Percentiles rank a stretch among this genome's conserved stretches.
phyloP scores from a whole-genome alignment of 176 grass and related monocot genomes.

The Hsuehochloa calcarea region DNA sequence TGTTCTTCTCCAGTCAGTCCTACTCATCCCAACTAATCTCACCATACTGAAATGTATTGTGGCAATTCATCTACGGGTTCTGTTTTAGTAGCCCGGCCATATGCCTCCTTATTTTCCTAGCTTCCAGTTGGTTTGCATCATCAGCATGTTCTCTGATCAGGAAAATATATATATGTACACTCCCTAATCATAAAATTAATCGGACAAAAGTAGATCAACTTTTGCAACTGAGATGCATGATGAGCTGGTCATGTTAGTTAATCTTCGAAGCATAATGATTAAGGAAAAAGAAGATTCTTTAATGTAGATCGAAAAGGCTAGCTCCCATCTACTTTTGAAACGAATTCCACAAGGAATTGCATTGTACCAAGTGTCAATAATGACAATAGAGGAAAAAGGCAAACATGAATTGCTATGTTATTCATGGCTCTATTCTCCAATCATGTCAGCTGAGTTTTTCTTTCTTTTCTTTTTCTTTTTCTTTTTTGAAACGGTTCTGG shows the following conservation, averaged over 20 bases:
- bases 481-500: background rate
- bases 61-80: background rate
- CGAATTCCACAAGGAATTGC: background rate
- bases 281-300: slow-evolving; percentile 16
- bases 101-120: background rate
- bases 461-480: background rate
- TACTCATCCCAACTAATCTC: background rate
- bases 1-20: background rate
- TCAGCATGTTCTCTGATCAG: background rate
- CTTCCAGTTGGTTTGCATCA: slow-evolving; percentile 2
- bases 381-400: slow-evolving; percentile 1
- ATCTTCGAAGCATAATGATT: background rate
- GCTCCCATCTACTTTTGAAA: slow-evolving; percentile 9
- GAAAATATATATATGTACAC: background rate
- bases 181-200: background rate
- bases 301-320: slow-evolving; percentile 31
- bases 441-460: background rate
- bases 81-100: background rate
- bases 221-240: background rate
- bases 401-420: background rate
- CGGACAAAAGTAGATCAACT: background rate
- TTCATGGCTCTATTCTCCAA: background rate
- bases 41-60: background rate
- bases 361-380: background rate
- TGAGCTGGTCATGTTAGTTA: slow-evolving; percentile 23